Conservation (phyloP, 805 yeast genomes). For the Starmerella vitae region DNA sequence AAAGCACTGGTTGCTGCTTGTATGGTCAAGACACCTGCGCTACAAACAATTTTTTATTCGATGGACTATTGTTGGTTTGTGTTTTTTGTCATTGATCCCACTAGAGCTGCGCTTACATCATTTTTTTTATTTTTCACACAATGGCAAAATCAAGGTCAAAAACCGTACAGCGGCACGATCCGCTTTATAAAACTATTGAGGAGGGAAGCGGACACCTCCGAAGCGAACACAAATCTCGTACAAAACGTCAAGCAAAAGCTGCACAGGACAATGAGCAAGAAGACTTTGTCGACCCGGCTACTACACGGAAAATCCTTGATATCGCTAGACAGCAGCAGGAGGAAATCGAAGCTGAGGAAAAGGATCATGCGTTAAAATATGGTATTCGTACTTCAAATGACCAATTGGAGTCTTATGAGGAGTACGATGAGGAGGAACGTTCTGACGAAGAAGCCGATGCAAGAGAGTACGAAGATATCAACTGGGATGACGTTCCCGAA, state of each 20-base stretch:
- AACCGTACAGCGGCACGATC: constrained; percentile 58
- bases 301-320: constrained; percentile 74
- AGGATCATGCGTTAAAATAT: not conserved
- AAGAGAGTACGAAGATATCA: constrained; percentile 38
- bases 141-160: constrained; percentile 29
- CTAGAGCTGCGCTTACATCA: constrained; percentile 9
- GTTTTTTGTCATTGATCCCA: no score
- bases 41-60: no score
- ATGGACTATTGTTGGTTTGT: no score
- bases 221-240: constrained; percentile 24
- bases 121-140: constrained; percentile 4
- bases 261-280: constrained; percentile 41
- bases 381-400: not conserved
- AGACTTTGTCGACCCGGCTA: constrained; percentile 60
- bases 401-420: constrained; percentile 19
- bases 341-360: constrained; percentile 57
- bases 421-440: constrained; percentile 39
- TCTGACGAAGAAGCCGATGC: constrained; percentile 34
- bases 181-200: constrained; percentile 66
- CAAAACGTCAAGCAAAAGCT: constrained; percentile 23
- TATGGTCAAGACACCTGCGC: no score
- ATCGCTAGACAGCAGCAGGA: constrained; percentile 89
- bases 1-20: no score
- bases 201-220: constrained; percentile 60
- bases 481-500: constrained; percentile 31